Evolutionary conservation across 202 grass and related monocot genomes (phyloP).

Genomic region (Zoysia matrella): DNA sequence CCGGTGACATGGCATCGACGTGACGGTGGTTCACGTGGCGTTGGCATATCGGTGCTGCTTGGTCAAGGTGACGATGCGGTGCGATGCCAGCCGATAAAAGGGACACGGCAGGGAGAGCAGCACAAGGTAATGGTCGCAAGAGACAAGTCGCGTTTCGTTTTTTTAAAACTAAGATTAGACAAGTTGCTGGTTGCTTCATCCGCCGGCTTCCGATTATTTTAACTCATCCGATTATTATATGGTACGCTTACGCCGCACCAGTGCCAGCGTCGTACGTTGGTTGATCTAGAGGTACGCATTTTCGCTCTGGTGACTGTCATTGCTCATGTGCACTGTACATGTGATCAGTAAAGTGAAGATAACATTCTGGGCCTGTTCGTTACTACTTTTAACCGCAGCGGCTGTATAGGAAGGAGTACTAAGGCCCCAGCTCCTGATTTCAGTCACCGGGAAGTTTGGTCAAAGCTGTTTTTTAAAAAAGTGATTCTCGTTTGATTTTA

Average conservation of each 20-base stretch:
- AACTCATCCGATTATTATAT: neutral
- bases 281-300: conserved; percentile 8
- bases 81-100: neutral
- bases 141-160: conserved; percentile 13
- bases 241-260: no score
- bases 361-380: neutral
- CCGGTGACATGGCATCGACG: conserved; percentile 5
- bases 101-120: conserved; percentile 10
- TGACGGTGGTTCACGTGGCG: neutral
- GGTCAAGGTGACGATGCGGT: neutral
- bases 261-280: neutral
- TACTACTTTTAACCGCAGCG: no score
- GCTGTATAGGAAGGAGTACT: no score
- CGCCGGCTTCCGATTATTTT: neutral
- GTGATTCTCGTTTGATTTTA: no score
- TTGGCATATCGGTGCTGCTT: neutral
- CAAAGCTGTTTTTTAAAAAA: no score
- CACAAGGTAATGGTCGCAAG: neutral
- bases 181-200: conserved; percentile 18
- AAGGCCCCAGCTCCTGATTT: no score
- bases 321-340: neutral
- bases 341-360: neutral
- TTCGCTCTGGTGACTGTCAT: neutral
- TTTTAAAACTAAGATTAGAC: conserved; percentile 1
- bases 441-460: no score